A percentile compares a stretch with the other conserved stretches of the same genome.
These are phyloP conservation scores for Aspergillus ruber DNA, from an alignment of 2,329 filamentous ascomycete genomes.

Conservation along the genomic window DNA sequence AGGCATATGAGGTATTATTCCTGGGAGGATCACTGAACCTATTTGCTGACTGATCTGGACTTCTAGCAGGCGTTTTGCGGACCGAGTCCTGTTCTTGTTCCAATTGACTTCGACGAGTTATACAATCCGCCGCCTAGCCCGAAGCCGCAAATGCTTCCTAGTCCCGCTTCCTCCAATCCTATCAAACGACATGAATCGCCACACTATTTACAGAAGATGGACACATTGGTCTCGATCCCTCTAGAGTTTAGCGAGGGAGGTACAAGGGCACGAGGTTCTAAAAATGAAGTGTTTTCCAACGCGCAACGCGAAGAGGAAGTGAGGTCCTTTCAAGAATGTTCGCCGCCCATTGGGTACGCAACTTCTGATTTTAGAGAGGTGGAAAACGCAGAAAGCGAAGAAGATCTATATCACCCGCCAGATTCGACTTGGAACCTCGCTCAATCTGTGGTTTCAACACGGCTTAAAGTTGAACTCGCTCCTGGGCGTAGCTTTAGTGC, in stretches of 20 bases:
- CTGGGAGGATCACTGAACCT: too few relatives aligned
- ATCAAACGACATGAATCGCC: background rate
- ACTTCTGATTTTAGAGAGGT: too few relatives aligned
- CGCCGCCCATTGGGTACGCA: background rate
- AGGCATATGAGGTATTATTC: constrained; percentile 7
- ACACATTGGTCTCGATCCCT: background rate
- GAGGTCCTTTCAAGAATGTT: background rate
- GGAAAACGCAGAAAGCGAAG: too few relatives aligned
- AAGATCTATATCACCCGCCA: too few relatives aligned
- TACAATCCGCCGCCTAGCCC: constrained; percentile 1
- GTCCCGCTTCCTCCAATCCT: constrained; percentile 3
- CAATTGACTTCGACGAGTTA: constrained; percentile 1
- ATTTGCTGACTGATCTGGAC: too few relatives aligned
- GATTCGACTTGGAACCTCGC: too few relatives aligned
- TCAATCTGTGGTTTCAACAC: too few relatives aligned
- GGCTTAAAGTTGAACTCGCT: too few relatives aligned
- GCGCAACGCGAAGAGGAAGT: background rate
- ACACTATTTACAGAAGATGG: too few relatives aligned
- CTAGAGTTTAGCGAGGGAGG: background rate
- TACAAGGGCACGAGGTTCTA: background rate
- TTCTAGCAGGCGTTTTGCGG: background rate
- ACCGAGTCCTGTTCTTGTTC: constrained; percentile 1
- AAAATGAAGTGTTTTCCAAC: background rate
- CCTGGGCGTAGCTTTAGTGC: too few relatives aligned
- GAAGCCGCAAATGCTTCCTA: constrained; percentile 8